Base-by-base conservation (phyloP, 495 filamentous ascomycete genomes). In the Xylaria scruposa region DNA sequence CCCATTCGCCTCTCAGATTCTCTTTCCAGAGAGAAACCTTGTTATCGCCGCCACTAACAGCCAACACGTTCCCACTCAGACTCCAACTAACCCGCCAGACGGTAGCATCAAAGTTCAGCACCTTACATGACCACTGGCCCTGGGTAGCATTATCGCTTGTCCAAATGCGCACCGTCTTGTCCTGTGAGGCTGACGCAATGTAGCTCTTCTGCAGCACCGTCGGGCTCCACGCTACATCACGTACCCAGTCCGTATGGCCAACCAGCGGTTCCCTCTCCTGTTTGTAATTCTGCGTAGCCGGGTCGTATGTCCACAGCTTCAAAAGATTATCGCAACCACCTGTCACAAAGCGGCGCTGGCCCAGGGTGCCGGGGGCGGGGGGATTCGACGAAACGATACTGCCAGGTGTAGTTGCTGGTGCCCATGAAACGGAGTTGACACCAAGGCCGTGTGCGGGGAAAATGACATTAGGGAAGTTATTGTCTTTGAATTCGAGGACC, bases 81-180 rank as follows among this genome's bases (percentile, higher is more conserved):
- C 93, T 97, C 97, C 97, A 99, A 85, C 94, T 97, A 17, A 97
- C 96, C 47, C 95, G 89, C 97, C 97, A 99, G 72, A 97, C 85
- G 62, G 94, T 93, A 13, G 90, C 89, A 12, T 97, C 95, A 73
- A 99, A 97, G 70, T 90, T 88, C 71, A 98, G 86, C 31, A 90
- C 88, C 80, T 95, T 95, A 83, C 88, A 90, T 53, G 88, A 85
- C 97, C 97, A 99, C 76, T 93, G 86, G 13, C 82, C 81, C 65
- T 83, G 82, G 79, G 79, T 81, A 68, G 88, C 86, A 15, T 88
- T 85, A 74, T 91, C 90, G 47, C 86, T 90, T 21, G 95, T 98
- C 97, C 97, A 99, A 81, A 99, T 97, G 66, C 95, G 89, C 66
- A 98, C 95, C 13, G 94, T 97, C 86, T 94, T 95, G 77, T 99